Evolutionary conservation across 208 protist species (phyloP).

Genomic region (Plasmodiophora brassicae): DNA sequence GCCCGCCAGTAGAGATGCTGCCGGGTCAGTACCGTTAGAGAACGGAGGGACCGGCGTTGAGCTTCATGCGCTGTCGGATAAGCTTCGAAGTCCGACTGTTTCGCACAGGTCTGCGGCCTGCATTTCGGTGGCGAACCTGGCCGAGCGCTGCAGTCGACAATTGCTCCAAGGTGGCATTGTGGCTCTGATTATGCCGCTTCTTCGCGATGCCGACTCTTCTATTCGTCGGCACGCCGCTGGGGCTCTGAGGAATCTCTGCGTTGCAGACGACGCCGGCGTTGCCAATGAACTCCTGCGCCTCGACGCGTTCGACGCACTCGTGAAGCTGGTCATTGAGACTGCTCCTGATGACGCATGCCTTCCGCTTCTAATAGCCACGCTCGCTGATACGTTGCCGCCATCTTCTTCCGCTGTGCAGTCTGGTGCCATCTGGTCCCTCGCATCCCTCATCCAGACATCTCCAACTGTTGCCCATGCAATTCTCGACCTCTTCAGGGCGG

Average conservation of each 20-base stretch:
- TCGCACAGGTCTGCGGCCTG: too few relatives aligned
- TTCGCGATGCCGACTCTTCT: neutral
- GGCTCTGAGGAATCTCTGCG: neutral
- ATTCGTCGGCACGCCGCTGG: neutral
- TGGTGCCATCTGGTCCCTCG: neutral
- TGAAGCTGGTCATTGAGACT: neutral
- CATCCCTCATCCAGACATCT: too few relatives aligned
- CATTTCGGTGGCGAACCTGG: too few relatives aligned
- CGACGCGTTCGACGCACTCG: neutral
- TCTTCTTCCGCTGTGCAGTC: neutral
- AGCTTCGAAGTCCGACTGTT: too few relatives aligned
- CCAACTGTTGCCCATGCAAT: too few relatives aligned
- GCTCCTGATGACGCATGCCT: neutral
- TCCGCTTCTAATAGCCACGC: neutral
- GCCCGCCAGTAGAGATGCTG: too few relatives aligned
- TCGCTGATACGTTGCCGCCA: neutral
- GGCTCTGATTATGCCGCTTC: neutral
- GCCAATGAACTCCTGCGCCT: neutral
- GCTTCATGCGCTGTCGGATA: too few relatives aligned
- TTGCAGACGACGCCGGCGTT: neutral
- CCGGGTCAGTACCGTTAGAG: too few relatives aligned
- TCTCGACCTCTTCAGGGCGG: too few relatives aligned
- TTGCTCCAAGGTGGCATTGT: neutral
- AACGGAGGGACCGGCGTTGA: too few relatives aligned
- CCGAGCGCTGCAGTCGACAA: too few relatives aligned